Evolutionary conservation across 1,284 basidiomycete species (phyloP), one percentile per base, ranked within the genome.

Genomic region (Phlebopus sp.): DNA sequence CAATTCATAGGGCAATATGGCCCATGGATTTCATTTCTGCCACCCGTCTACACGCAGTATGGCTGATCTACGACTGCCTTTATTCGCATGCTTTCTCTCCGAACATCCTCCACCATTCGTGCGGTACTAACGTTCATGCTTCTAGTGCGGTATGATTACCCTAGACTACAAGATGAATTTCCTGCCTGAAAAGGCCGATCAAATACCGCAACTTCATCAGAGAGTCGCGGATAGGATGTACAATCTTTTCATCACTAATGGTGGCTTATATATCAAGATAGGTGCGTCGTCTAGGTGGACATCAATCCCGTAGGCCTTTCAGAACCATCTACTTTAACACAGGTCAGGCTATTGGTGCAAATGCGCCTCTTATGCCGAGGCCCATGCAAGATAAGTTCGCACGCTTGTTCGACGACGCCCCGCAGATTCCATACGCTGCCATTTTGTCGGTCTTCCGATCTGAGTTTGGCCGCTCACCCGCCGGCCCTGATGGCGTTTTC

Each of bases 181-280:
- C 59, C 80, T 73, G 49, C 69, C 81, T 49, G 68, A 76, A 56
- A 74, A 86, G 69, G 72, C 76, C 53, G 79, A 87, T 15, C 69
- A 76, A 42, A 93, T 94, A 57, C 85, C 87, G 5, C 73, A 78
- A 17, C 71, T 96, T 3, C 92, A 96, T 55, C 79, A 86, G 53
- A 79, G 92, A 38, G 90, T 93, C 9, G 90, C 90, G 0, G 71
- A 82, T n/a, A 72, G 90, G 41, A 71, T 96, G 38, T 84, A 83
- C 55, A 70, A 84, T 63, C 74, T 93, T 39, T 81, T 92, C 55
- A 86, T 82, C 2, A 75, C 75, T 17, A 94, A 94, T 65, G 86
- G 88, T 14, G 92, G 92, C 2, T 71, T 95, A 8, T 95, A 94
- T 66, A 90, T 95, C 60, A 96, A 96, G 67, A 86, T 94, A 30